Conservation (phyloP, 345 rosid genomes). For the Triadica sebifera region DNA sequence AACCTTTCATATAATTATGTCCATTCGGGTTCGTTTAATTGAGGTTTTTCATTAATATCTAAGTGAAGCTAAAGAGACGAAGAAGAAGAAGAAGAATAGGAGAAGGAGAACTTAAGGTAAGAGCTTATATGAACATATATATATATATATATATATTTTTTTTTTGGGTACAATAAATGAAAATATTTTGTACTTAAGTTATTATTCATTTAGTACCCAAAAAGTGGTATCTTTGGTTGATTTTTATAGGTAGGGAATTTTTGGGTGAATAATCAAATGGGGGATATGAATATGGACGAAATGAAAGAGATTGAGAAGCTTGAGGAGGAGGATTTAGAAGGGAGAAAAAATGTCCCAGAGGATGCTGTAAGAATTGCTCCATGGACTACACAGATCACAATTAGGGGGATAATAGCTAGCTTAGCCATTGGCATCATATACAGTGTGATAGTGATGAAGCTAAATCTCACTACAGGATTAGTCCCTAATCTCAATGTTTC, state of each 20-base stretch:
- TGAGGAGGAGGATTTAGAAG: conserved; percentile 41
- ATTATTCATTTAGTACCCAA: neutral
- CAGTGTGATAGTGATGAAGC: conserved; percentile 85
- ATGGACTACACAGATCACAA: conserved; percentile 81
- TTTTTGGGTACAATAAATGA: too few species aligned
- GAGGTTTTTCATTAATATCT: neutral
- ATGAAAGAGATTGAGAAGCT: conserved; percentile 31
- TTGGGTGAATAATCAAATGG: conserved; percentile 9
- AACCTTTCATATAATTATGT: neutral
- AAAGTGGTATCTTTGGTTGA: neutral
- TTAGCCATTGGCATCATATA: conserved; percentile 66
- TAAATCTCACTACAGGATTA: conserved; percentile 87
- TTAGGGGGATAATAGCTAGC: conserved; percentile 71
- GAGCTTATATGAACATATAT: neutral
- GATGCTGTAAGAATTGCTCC: conserved; percentile 55
- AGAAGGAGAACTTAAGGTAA: neutral
- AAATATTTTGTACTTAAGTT: neutral
- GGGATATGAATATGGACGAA: conserved; percentile 27
- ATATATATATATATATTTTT: too few species aligned
- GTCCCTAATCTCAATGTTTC: conserved; percentile 97
- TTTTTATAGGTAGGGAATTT: neutral
- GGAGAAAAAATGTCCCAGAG: conserved; percentile 34
- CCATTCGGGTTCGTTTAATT: neutral
- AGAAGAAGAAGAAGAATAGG: neutral
- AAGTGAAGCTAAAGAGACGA: neutral